These are phyloP conservation scores for Cylindrodendrum hubeiense DNA, from an alignment of 2,329 filamentous ascomycete species.

Conservation along the genomic window DNA sequence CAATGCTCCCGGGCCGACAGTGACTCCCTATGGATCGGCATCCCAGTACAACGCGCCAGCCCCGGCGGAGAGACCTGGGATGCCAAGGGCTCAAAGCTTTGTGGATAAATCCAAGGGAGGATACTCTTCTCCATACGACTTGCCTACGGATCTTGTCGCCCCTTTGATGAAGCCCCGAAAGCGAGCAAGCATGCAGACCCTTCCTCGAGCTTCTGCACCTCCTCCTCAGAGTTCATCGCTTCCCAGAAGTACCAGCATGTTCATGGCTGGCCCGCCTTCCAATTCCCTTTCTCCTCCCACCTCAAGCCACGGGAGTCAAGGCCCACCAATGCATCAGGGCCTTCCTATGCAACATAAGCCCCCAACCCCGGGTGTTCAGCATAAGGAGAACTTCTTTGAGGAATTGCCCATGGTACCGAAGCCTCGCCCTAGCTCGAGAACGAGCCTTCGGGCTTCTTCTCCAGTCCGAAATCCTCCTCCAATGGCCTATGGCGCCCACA, in stretches of 20 bases:
- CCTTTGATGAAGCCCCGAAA: constrained; percentile 73
- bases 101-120: constrained; percentile 90
- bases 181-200: constrained; percentile 69
- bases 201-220: constrained; percentile 58
- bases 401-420: constrained; percentile 76
- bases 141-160: constrained; percentile 82
- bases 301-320: constrained; percentile 47
- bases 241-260: constrained; percentile 74
- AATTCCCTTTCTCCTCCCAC: constrained; percentile 46
- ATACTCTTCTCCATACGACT: constrained; percentile 94
- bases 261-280: constrained; percentile 45
- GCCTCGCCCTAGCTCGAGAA: constrained; percentile 71
- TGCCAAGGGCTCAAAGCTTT: constrained; percentile 82
- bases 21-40: constrained; percentile 40
- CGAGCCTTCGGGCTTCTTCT: constrained; percentile 59
- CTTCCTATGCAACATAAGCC: constrained; percentile 49
- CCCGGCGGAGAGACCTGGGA: constrained; percentile 55
- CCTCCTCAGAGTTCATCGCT: constrained; percentile 58
- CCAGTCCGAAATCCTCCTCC: constrained; percentile 53
- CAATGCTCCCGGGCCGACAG: constrained; percentile 38
- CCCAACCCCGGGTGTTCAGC: constrained; percentile 50
- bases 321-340: constrained; percentile 48
- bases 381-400: constrained; percentile 78
- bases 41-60: constrained; percentile 54
- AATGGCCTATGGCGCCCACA: constrained; percentile 37